Evolutionary conservation across 2,329 filamentous ascomycete species (phyloP), one percentile per base, ranked within the genome.

Genomic region (Ascochyta rabiei): DNA sequence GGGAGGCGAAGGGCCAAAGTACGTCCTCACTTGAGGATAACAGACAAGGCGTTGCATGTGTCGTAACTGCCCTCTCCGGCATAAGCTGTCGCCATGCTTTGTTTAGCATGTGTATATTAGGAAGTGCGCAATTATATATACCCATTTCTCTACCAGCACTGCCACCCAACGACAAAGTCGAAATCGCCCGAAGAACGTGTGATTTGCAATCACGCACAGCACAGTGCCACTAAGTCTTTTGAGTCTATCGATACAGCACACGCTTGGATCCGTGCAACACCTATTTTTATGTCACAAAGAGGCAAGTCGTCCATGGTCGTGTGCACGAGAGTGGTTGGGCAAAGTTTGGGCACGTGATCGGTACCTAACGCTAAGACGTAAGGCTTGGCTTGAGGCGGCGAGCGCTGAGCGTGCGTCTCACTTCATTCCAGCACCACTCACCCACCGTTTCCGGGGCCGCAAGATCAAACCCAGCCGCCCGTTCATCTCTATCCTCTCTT

Each of bases 1-100:
- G 74, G 93, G 95, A 62, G 95, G 93, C 46, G 95, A 88, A 70
- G 85, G 85, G 4, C 85, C 85, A 8, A 87, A 87, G 71, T 88
- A 88, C 67, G 80, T 82, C 48, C 81, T 87, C 76, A 88, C 85
- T n/a, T 76, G 53, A 62, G 16, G 15, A 15, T 10, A 4, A 8
- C 10, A 23, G 15, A 12, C 26, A 12, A 13, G 23, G 13, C 0
- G 21, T 21, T 38, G 35, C 18, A 38, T 16, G 9, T 19, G 16
- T 38, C 18, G 16, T 16, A 15, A 21, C 16, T 15, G 23, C 16
- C 19, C 13, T 9, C 38, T 33, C 15, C 12, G 30, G 41, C 41
- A 15, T 28, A 46, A 21, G 46, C 18, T 46, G n/a, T 16, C 23
- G 45, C 45, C 18, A 23, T 4, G 21, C n/a, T 8, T 31, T 21